A percentile compares a stretch with the other conserved stretches of the same genome.
phyloP scores from a whole-genome alignment of 2,329 filamentous ascomycete species.

The Ophiocordyceps sinensis region DNA sequence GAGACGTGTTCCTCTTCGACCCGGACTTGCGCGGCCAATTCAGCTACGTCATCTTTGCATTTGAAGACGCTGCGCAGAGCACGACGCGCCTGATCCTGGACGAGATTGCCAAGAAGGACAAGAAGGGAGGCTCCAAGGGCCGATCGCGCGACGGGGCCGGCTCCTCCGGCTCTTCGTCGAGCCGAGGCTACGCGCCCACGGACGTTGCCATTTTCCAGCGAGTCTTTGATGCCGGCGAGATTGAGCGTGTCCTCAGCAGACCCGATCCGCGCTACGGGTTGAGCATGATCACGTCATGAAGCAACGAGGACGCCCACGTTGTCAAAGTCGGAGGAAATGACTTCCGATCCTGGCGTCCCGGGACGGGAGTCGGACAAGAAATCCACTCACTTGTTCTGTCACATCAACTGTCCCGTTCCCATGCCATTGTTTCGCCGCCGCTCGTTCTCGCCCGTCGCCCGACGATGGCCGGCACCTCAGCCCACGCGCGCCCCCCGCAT shows the following conservation, averaged over 20 bases:
- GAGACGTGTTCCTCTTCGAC: constrained; percentile 48
- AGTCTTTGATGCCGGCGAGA: constrained; percentile 35
- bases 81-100: constrained; percentile 38
- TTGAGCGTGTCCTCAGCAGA: constrained; percentile 32
- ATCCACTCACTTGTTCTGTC: too few species aligned
- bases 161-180: constrained; percentile 13
- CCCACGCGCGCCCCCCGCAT: too few species aligned
- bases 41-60: constrained; percentile 46
- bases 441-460: too few species aligned
- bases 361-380: background rate
- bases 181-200: constrained; percentile 16
- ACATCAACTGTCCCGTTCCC: too few species aligned
- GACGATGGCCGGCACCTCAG: too few species aligned
- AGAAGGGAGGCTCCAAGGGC: constrained; percentile 18
- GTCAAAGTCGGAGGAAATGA: background rate
- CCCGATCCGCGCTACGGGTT: constrained; percentile 41
- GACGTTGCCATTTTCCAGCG: constrained; percentile 40
- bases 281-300: constrained; percentile 31
- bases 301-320: background rate
- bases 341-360: background rate
- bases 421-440: too few species aligned
- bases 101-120: constrained; percentile 38
- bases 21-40: constrained; percentile 48
- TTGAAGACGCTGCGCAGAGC: constrained; percentile 42
- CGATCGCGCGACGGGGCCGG: constrained; percentile 17